These are phyloP conservation scores for Ceratocystis variospora DNA, from an alignment of 2,329 filamentous ascomycete genomes.

Conservation along the genomic window DNA sequence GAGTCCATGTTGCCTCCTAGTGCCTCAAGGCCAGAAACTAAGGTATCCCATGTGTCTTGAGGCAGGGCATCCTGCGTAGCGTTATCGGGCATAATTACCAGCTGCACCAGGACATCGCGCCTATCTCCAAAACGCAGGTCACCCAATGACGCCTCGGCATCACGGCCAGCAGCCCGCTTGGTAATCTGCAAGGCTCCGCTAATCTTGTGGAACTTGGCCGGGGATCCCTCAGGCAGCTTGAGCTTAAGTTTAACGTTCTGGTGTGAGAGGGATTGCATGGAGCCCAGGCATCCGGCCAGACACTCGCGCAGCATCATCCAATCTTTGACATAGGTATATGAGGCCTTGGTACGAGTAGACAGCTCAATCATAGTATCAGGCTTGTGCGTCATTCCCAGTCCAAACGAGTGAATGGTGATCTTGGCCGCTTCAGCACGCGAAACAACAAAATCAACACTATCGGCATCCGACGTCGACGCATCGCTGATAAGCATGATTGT, in stretches of 20 bases:
- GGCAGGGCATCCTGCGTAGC: slow-evolving; percentile 70
- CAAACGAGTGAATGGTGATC: slow-evolving; percentile 93
- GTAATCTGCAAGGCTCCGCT: slow-evolving; percentile 92
- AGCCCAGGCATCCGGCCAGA: slow-evolving; percentile 79
- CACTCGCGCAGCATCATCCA: slow-evolving; percentile 99
- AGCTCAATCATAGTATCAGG: slow-evolving; percentile 98
- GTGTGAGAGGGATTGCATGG: slow-evolving; percentile 88
- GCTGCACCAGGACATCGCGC: slow-evolving; percentile 79
- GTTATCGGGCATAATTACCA: slow-evolving; percentile 81
- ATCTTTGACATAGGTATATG: slow-evolving; percentile 96
- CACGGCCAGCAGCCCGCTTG: slow-evolving; percentile 84
- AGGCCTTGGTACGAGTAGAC: slow-evolving; percentile 87
- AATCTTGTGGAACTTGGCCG: slow-evolving; percentile 97
- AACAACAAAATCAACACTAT: slow-evolving; percentile 95
- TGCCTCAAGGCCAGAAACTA: slow-evolving; percentile 88
- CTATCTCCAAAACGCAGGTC: slow-evolving; percentile 95
- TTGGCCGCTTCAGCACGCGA: slow-evolving; percentile 94
- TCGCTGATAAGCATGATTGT: slow-evolving; percentile 96
- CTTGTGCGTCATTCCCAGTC: slow-evolving; percentile 91
- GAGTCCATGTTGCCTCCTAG: slow-evolving; percentile 76
- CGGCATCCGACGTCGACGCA: slow-evolving; percentile 82
- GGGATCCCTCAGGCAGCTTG: slow-evolving; percentile 85
- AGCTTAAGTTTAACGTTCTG: slow-evolving; percentile 96
- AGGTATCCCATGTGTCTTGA: slow-evolving; percentile 92
- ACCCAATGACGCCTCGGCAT: slow-evolving; percentile 82